Evolutionary conservation across 2,329 filamentous ascomycete genomes (phyloP), one percentile per base, ranked within the genome.

Genomic region (Scedosporium apiospermum): DNA sequence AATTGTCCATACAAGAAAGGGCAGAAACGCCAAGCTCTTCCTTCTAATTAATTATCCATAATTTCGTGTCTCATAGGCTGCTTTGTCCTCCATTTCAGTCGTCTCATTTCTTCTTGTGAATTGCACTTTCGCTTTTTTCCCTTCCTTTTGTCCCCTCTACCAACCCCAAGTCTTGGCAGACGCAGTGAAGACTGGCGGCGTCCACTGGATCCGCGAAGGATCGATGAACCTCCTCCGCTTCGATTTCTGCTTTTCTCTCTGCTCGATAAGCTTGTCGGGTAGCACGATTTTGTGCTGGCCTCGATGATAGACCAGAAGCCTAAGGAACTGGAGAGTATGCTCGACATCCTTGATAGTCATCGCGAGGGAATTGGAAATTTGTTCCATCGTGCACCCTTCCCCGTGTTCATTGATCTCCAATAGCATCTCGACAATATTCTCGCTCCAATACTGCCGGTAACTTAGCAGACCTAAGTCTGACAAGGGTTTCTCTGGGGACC

Each of bases 341-440:
- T 98, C 87, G 14, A 99, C 93, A 72, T 99, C 95, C 69, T 92
- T 91, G 5, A 92, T 93, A n/a, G 93, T 98, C 93, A 99, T 98
- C 2, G 93, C 89, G 7, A 95, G 86, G 41, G 86, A 75, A 5
- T 83, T 80, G 0, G 91, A 93, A 61, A 99, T 84, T 59, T 90
- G 85, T 69, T 97, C 93, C 62, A 98, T 93, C 63, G 89, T 96
- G 62, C 90, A 88, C 70, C 86, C 88, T 12, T 88, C 85, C 7
- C 86, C 85, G 18, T 80, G 77, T 65, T 88, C 87, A 64, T 87
- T 87, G 59, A 82, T 83, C 58, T 88, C 88, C 57, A 96, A 77
- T n/a, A 99, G 80, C 14, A 96, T 73, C 64, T 97, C 93, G 4
- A 98, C 83, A 42, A 99, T 90, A 58, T 91, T 92, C 73, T 99